Evolutionary conservation across 352 stramenopile species (phyloP), one percentile per base, ranked within the genome.

Genomic region (Pythium rhizo-oryzae): DNA sequence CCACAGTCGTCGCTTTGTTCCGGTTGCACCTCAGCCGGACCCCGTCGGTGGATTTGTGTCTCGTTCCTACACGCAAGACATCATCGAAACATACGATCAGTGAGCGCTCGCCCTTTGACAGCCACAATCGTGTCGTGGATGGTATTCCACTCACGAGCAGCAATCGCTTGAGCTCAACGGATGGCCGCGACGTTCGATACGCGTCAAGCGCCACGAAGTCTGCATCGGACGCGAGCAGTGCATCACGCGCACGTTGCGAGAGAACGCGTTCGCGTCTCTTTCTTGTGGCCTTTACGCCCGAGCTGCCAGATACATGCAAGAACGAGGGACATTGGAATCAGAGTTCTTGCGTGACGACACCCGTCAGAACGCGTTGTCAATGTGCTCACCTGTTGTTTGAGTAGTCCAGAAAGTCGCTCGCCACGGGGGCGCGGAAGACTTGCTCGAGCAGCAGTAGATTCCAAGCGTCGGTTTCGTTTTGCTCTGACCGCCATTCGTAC

Each of bases 371-470:
- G n/a, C n/a, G n/a, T n/a, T n/a, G n/a, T n/a, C n/a, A n/a, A 33
- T 33, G 28, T 33, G n/a, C 59, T 21, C 57, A 56, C 62, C 62
- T 62, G 33, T 57, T 50, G 21, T 12, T 62, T n/a, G 41, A 23
- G 21, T 28, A 25, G 19, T 59, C 39, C 30, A 69, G 1, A 21
- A 58, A 57, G 0, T 54, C 19, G 6, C 12, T 59, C 1, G 62
- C 15, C 4, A 69, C 37, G 16, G 63, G 63, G 9, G 54, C 54
- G 15, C 46, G 43, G 44, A 70, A 70, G 33, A 70, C 33, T n/a
- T 64, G 28, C 19, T 70, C 63, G 8, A 70, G 54, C 8, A 62
- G 19, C 19, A 70, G 19, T 1, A 70, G 15, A 16, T 12, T 47
- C 5, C 21, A 35, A 4, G 30, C 23, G 19, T 70, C 54, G 1